Percentiles rank a stretch among this genome's conserved stretches.
These are phyloP conservation scores for Fusarium acutatum DNA, from an alignment of 2,329 filamentous ascomycete genomes.

Conservation along the genomic window DNA sequence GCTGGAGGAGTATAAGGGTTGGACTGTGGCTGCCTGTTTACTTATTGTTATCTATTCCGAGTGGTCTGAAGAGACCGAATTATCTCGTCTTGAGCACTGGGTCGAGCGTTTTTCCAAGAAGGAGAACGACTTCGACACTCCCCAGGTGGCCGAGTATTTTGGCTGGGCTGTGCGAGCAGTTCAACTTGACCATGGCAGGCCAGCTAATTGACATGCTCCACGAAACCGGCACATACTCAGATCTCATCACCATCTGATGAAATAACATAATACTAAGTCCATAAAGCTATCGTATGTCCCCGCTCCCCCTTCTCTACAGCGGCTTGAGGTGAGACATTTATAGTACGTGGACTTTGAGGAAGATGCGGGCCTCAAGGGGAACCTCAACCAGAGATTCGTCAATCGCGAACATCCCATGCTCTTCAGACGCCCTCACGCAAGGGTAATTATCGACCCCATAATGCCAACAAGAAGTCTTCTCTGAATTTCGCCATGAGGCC, in stretches of 20 bases:
- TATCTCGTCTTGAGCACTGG: no score
- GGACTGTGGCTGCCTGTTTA: no score
- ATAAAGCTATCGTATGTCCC: not conserved
- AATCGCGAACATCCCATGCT: not conserved
- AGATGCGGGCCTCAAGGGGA: not conserved
- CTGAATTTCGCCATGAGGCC: no score
- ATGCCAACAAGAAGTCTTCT: no score
- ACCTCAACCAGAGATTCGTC: not conserved
- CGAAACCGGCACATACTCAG: not conserved
- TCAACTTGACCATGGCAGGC: not conserved
- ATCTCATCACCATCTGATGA: not conserved
- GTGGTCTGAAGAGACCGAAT: no score
- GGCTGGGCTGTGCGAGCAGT: not conserved
- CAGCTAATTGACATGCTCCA: not conserved
- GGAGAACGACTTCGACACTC: no score
- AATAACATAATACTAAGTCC: not conserved
- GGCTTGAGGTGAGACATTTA: not conserved
- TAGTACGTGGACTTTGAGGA: not conserved
- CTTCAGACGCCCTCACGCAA: no score
- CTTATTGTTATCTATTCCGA: no score
- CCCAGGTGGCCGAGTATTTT: not conserved
- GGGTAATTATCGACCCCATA: no score
- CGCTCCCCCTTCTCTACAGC: not conserved
- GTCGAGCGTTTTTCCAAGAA: no score
- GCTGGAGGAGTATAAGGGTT: no score